A percentile compares a stretch with the other conserved stretches of the same genome.
These are phyloP conservation scores for Globisporangium cederbergense DNA, from an alignment of 352 stramenopile genomes.

Conservation along the genomic window DNA sequence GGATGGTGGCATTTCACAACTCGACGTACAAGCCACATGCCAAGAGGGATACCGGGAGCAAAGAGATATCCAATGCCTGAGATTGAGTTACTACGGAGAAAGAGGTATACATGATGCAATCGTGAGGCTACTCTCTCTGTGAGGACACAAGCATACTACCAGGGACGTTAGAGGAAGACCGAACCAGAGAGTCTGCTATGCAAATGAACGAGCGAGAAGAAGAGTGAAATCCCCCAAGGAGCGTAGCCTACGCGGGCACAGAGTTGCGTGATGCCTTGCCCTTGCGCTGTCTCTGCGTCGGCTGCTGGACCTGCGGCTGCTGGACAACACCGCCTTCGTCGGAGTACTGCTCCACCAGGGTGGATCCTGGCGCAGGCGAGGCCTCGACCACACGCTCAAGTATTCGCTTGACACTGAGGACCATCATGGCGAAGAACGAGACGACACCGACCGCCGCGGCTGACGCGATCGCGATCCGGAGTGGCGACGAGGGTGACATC, in stretches of 20 bases:
- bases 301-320: background rate
- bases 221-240: background rate
- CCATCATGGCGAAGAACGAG: slow-evolving; percentile 5
- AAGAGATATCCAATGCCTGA: background rate
- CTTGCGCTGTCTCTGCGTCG: slow-evolving; percentile 5
- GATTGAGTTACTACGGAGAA: background rate
- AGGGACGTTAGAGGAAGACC: background rate
- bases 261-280: slow-evolving; percentile 7
- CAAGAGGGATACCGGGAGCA: background rate
- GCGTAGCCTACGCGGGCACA: background rate
- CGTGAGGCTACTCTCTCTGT: background rate
- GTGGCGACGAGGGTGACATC: background rate
- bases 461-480: slow-evolving; percentile 1
- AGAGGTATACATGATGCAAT: background rate
- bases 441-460: slow-evolving; percentile 1
- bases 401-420: background rate
- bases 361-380: background rate
- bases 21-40: background rate
- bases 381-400: background rate
- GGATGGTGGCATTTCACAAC: background rate
- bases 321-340: background rate
- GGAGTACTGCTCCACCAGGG: background rate
- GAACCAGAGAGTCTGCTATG: background rate
- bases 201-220: background rate
- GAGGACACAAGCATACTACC: background rate